phyloP scores from a whole-genome alignment of 2,329 filamentous ascomycete genomes.

The Dactylellina leptospora region DNA sequence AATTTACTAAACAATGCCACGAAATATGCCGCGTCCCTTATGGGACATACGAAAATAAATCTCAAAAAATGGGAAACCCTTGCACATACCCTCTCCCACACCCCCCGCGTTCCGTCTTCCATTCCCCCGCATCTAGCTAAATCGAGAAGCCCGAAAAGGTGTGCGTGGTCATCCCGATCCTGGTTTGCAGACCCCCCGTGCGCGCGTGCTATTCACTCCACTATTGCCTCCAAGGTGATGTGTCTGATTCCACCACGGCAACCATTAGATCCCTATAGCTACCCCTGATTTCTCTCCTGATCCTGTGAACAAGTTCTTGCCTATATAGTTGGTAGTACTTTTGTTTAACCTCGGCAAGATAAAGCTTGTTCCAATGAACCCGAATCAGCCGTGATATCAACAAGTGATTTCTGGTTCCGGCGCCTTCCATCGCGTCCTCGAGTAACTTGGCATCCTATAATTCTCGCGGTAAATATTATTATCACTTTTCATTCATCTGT shows the following conservation, averaged over 20 bases:
- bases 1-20: too few species aligned
- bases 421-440: constrained; percentile 86
- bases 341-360: constrained; percentile 78
- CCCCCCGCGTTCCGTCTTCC: constrained; percentile 3
- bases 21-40: too few species aligned
- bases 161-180: constrained; percentile 25
- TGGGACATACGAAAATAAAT: background rate
- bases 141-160: constrained; percentile 27
- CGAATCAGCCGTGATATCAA: constrained; percentile 80
- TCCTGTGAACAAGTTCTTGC: constrained; percentile 72
- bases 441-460: constrained; percentile 74
- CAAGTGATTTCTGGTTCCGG: constrained; percentile 85
- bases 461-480: constrained; percentile 7
- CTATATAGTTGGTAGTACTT: constrained; percentile 78
- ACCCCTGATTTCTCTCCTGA: constrained; percentile 83
- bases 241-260: constrained; percentile 63
- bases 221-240: constrained; percentile 44
- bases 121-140: constrained; percentile 26
- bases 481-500: background rate
- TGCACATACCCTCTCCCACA: constrained; percentile 2
- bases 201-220: too few species aligned
- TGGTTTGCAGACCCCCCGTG: constrained; percentile 8
- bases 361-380: constrained; percentile 80
- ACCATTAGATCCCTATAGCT: constrained; percentile 82
- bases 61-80: background rate